Base-by-base conservation (phyloP, 1,284 basidiomycete genomes). In the Cutaneotrichosporon arboriforme region DNA sequence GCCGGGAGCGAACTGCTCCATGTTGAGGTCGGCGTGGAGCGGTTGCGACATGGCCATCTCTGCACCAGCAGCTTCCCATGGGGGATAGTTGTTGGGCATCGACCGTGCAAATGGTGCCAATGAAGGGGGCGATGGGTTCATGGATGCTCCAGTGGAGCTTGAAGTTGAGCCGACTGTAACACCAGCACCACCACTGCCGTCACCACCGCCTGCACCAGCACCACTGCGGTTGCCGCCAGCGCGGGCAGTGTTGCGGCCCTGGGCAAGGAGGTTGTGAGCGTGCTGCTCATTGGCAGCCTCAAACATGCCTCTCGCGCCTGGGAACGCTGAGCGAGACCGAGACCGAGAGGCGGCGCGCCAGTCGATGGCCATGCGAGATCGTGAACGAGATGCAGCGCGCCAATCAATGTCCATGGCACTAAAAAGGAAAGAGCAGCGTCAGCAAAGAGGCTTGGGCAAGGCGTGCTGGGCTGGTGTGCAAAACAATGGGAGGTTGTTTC, bases 341-440 rank as follows among this genome's bases (percentile, higher is more conserved):
- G 77, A 78, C 5, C 77, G 64, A 1, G 77, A 78, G 4, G 69
- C 67, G 0, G 69, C 76, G 26, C 77, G 69, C 77, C 77, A 79
- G 49, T 79, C 78, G 71, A 79, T 77, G 1, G 89, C 87, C 66
- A 88, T 86, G 22, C 93, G 85, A 20, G 94, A 97, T 58, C 92
- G 83, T 14, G 92, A 96, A 56, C 92, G 83, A 68, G 89, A 92
- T 67, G 90, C 84, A 17, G 87, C 86, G 41, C 91, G 83, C 91
- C 93, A 97, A 70, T 97, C 94, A 87, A 97, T 96, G 37, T 74
- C 73, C 61, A 77, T 78, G 17, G 76, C 69, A 46, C 70, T 74
- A 31, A 31, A 31, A 31, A 7, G 26, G 26, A 10, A n/a, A n/a
- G 26, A 10, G 49, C 58, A 34, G 39, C 9, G 54, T 55, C 15